Percentiles rank a stretch among this genome's conserved stretches.
phyloP scores from a whole-genome alignment of 257 asterid genomes.

The Cruciata laevipes region DNA sequence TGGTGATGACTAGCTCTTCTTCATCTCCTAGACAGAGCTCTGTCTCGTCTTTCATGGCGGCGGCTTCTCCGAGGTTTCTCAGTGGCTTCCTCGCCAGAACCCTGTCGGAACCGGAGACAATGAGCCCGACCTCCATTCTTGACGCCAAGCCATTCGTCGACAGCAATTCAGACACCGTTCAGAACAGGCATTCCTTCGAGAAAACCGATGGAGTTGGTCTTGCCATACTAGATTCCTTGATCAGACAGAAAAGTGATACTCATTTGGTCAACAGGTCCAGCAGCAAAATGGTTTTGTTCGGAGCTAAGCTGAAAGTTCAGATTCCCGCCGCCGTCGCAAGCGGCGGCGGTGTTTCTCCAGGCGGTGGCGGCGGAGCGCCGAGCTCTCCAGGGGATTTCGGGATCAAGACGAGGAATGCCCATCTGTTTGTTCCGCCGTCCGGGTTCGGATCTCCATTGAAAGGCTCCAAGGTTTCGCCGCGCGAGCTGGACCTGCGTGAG shows the following conservation, averaged over 20 bases:
- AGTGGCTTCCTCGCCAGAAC: conserved; percentile 45
- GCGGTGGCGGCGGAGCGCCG: conserved; percentile 36
- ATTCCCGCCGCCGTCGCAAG: conserved; percentile 31
- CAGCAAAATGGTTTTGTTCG: conserved; percentile 51
- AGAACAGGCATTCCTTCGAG: conserved; percentile 20
- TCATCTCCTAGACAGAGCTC: conserved; percentile 43
- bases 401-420: conserved; percentile 57
- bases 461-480: conserved; percentile 26
- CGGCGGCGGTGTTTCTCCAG: conserved; percentile 25
- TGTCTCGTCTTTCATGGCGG: conserved; percentile 42
- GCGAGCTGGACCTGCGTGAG: conserved; percentile 37
- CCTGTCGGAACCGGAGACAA: conserved; percentile 29
- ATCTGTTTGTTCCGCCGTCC: conserved; percentile 25
- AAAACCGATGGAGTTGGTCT: conserved; percentile 61
- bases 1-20: conserved; percentile 34
- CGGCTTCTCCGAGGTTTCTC: conserved; percentile 57
- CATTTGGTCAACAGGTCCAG: conserved; percentile 29
- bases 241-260: conserved; percentile 16
- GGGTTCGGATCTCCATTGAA: conserved; percentile 11
- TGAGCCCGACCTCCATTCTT: conserved; percentile 74
- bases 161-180: conserved; percentile 36
- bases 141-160: conserved; percentile 36
- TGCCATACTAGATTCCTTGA: conserved; percentile 60
- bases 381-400: conserved; percentile 85
- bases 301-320: conserved; percentile 72